Evolutionary conservation across 129 eudicot species (phyloP), one percentile per base, ranked within the genome.

Genomic region (Lactuca saligna): DNA sequence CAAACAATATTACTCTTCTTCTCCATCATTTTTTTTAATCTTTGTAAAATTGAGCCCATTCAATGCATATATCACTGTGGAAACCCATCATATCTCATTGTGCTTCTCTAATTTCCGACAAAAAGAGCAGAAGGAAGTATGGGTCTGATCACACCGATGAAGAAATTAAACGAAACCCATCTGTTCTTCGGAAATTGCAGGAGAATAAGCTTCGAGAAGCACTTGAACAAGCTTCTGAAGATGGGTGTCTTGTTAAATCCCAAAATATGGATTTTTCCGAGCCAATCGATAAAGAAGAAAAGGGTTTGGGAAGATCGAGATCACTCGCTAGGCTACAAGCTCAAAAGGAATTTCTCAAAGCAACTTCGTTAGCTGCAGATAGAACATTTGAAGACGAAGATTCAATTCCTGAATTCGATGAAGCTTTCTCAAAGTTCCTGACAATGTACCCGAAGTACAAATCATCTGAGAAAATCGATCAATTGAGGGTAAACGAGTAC

Each of bases 21-120:
- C 50, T 56, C 7, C 32, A 14, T 37, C 4, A 0, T 29, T 71
- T 35, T 29, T 8, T 57, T 17, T 55, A n/a, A n/a, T n/a, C n/a
- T 17, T 55, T 59, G 1, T 20, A 32, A 42, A 54, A 63, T 54
- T 12, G 11, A 25, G 56, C 13, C 41, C 38, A 56, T 56, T 54
- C 63, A 42, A 79, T 81, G 81, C 85, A 81, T 81, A 67, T 81
- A 48, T 76, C 78, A 71, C 75, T 81, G 3, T 75, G 81, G 82
- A 81, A 81, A 74, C 81, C 81, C 12, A 81, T 76, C 35, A 76
- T 76, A 61, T 76, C 74, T 44, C 85, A 81, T 62, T 81, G 83
- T 61, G 79, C 78, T 6, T 62, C 75, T 5, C 49, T 78, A 31
- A 57, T 79, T 68, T 67, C 79, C 3, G 83, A 79, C 15, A 79